Conservation (phyloP, 2,329 filamentous ascomycete species). For the Curvularia verruculosa region DNA sequence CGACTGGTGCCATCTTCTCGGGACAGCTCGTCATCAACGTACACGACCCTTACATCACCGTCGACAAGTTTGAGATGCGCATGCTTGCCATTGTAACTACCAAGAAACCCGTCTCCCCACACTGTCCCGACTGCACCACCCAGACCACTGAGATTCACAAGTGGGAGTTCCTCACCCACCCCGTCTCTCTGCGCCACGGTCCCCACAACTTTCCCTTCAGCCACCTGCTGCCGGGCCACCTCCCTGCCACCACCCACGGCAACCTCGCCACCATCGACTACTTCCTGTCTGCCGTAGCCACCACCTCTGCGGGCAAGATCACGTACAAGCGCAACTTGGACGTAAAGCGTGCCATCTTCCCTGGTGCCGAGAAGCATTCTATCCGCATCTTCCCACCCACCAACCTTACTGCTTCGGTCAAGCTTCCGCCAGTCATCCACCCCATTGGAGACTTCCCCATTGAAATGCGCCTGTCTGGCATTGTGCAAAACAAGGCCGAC, state of each 20-base stretch:
- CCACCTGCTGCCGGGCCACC: slow-evolving; percentile 79
- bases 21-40: slow-evolving; percentile 79
- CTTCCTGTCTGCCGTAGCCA: slow-evolving; percentile 62
- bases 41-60: slow-evolving; percentile 65
- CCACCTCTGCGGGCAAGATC: slow-evolving; percentile 65
- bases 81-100: slow-evolving; percentile 74
- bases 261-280: slow-evolving; percentile 77
- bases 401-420: slow-evolving; percentile 84
- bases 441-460: slow-evolving; percentile 83
- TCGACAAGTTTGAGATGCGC: slow-evolving; percentile 75
- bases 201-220: slow-evolving; percentile 87
- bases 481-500: slow-evolving; percentile 71
- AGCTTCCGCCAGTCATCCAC: slow-evolving; percentile 82
- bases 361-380: slow-evolving; percentile 82
- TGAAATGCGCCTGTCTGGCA: slow-evolving; percentile 81
- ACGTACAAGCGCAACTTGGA: slow-evolving; percentile 71
- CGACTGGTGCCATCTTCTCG: slow-evolving; percentile 83
- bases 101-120: slow-evolving; percentile 79
- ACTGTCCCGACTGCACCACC: slow-evolving; percentile 78
- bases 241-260: slow-evolving; percentile 83
- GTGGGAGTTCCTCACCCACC: slow-evolving; percentile 70
- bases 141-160: slow-evolving; percentile 75
- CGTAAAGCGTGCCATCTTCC: slow-evolving; percentile 79
- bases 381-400: slow-evolving; percentile 96
- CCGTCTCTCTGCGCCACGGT: slow-evolving; percentile 53